phyloP scores from a whole-genome alignment of 371 early-diverging fungal genomes.

The Basidiobolus meristosporus region DNA sequence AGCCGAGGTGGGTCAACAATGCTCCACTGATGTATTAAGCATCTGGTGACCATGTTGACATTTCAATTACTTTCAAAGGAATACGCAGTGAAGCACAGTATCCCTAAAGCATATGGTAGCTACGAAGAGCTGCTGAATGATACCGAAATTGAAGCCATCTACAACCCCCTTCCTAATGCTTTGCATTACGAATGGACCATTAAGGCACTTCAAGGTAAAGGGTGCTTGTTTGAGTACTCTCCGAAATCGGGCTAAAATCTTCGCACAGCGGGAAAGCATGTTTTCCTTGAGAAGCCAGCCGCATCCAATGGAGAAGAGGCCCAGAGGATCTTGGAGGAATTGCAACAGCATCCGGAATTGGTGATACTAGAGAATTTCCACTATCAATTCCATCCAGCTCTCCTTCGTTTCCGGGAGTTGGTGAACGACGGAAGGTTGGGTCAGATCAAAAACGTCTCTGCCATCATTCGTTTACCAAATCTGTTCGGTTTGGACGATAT shows the following conservation, averaged over 20 bases:
- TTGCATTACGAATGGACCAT: slow-evolving; percentile 19
- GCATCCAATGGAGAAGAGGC: slow-evolving; percentile 13
- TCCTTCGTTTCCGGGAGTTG: slow-evolving; percentile 6
- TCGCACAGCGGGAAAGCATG: slow-evolving; percentile 16
- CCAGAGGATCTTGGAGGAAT: too few relatives aligned
- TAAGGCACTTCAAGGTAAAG: slow-evolving; percentile 12
- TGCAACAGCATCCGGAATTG: too few relatives aligned
- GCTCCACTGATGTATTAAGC: too few relatives aligned
- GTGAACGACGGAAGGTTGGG: slow-evolving; percentile 6
- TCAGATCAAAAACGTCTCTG: slow-evolving; percentile 2
- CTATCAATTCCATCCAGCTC: slow-evolving; percentile 16
- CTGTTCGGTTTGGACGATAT: slow-evolving; percentile 11
- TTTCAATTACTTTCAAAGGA: too few relatives aligned
- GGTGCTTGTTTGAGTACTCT: too few relatives aligned
- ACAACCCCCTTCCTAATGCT: slow-evolving; percentile 21
- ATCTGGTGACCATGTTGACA: too few relatives aligned
- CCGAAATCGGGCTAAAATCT: too few relatives aligned
- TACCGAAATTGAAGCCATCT: slow-evolving; percentile 19
- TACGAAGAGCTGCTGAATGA: slow-evolving; percentile 19
- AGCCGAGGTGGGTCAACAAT: too few relatives aligned
- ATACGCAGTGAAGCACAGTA: slow-evolving; percentile 11
- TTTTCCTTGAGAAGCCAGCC: slow-evolving; percentile 19
- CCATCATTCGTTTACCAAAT: slow-evolving; percentile 2
- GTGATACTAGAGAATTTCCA: slow-evolving; percentile 20
- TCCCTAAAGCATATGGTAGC: slow-evolving; percentile 13